Percentiles rank a stretch among this genome's conserved stretches.
phyloP scores from a whole-genome alignment of 1,284 basidiomycete genomes.

The Pholiota adiposa region DNA sequence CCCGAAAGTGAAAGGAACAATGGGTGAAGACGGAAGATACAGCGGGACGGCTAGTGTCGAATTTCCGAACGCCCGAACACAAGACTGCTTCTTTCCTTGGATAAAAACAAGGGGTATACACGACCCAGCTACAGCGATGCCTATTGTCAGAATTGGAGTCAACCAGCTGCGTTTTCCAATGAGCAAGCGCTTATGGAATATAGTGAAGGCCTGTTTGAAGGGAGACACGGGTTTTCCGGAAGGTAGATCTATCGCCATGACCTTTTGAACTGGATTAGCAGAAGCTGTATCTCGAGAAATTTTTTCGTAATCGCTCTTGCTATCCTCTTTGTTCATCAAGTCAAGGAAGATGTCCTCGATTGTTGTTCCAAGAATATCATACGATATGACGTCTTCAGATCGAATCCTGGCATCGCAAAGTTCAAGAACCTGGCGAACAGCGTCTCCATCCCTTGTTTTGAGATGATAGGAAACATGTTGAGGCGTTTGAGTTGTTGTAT shows the following conservation, averaged over 20 bases:
- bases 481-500: slow-evolving; percentile 44
- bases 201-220: slow-evolving; percentile 46
- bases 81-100: slow-evolving; percentile 13
- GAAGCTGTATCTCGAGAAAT: slow-evolving; percentile 12
- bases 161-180: slow-evolving; percentile 73
- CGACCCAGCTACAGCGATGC: slow-evolving; percentile 63
- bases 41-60: slow-evolving; percentile 43
- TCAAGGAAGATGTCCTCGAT: slow-evolving; percentile 83
- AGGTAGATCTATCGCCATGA: slow-evolving; percentile 12
- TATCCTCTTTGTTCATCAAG: slow-evolving; percentile 59
- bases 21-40: slow-evolving; percentile 52
- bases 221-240: slow-evolving; percentile 19
- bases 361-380: slow-evolving; percentile 73
- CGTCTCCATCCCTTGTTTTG: slow-evolving; percentile 55
- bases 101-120: slow-evolving; percentile 23
- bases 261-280: slow-evolving; percentile 5
- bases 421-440: slow-evolving; percentile 60
- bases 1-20: slow-evolving; percentile 31
- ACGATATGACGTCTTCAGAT: slow-evolving; percentile 48
- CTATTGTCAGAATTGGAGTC: slow-evolving; percentile 60
- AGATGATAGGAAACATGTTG: slow-evolving; percentile 55
- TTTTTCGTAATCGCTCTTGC: slow-evolving; percentile 11
- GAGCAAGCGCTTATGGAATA: slow-evolving; percentile 72
- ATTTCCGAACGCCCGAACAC: slow-evolving; percentile 32
- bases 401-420: slow-evolving; percentile 51